A percentile compares a stretch with the other conserved stretches of the same genome.
Conservation (phyloP, 2,329 filamentous ascomycete genomes). For the Apiospora aurea region DNA sequence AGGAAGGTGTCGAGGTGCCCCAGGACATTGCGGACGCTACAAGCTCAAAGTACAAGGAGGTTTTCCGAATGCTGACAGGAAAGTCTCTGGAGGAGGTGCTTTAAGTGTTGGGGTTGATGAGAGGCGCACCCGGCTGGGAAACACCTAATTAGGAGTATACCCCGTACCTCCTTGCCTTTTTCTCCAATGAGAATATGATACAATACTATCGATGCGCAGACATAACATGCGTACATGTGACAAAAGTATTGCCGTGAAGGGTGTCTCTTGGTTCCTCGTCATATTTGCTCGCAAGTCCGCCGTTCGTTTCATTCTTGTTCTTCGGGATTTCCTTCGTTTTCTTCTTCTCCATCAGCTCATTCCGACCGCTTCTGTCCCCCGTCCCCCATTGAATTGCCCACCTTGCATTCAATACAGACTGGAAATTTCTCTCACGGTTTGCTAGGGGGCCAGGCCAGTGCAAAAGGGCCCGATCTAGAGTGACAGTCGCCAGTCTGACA, state of each 20-base stretch:
- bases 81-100: slow-evolving; percentile 27
- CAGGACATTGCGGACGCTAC: slow-evolving; percentile 76
- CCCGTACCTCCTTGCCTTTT: neutral
- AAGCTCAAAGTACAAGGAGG: slow-evolving; percentile 76
- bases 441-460: neutral
- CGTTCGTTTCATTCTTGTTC: neutral
- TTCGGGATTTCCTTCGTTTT: too few species aligned
- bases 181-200: too few species aligned
- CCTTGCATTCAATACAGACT: neutral
- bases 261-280: neutral
- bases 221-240: neutral
- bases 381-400: neutral
- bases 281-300: neutral
- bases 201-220: neutral
- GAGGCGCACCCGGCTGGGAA: neutral
- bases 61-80: slow-evolving; percentile 25
- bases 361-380: neutral
- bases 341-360: neutral
- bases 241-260: neutral
- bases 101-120: neutral
- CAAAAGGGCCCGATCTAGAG: neutral
- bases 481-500: neutral
- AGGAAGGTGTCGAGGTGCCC: slow-evolving; percentile 75
- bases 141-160: neutral
- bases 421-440: neutral